Conservation (phyloP, 1,139 yeast genomes). For the Debaryomyces subglobosus region DNA sequence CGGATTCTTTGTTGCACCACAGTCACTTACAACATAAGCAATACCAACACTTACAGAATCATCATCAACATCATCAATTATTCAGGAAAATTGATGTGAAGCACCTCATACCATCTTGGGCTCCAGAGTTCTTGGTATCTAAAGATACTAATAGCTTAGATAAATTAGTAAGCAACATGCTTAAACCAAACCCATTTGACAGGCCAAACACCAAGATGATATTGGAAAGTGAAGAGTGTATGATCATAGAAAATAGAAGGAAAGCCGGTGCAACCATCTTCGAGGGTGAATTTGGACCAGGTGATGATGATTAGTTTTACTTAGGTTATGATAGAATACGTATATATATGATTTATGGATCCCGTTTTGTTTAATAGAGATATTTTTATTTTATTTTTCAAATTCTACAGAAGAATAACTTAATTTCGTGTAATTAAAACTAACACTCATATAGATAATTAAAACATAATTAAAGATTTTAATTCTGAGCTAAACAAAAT, state of each 20-base stretch:
- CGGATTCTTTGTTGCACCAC: constrained; percentile 18
- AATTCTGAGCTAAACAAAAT: constrained; percentile 6
- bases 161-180: constrained; percentile 83
- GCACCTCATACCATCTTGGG: constrained; percentile 66
- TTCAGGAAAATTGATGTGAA: constrained; percentile 6
- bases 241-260: constrained; percentile 76
- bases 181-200: constrained; percentile 79
- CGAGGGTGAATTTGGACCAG: constrained; percentile 95
- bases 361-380: neutral
- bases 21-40: constrained; percentile 17
- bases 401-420: neutral
- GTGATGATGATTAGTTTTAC: constrained; percentile 11
- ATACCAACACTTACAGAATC: constrained; percentile 7
- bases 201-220: constrained; percentile 80
- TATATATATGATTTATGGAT: constrained; percentile 2
- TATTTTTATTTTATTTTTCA: neutral
- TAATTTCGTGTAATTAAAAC: constrained; percentile 5
- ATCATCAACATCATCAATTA: constrained; percentile 11
- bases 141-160: constrained; percentile 73
- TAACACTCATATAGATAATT: constrained; percentile 1
- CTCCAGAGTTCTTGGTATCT: constrained; percentile 79
- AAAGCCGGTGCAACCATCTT: constrained; percentile 95
- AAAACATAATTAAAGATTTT: constrained; percentile 3
- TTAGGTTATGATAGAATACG: neutral
- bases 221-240: constrained; percentile 70